Base-by-base conservation (phyloP, 73 alveolate genomes). In the Paramecium pentaurelia region DNA sequence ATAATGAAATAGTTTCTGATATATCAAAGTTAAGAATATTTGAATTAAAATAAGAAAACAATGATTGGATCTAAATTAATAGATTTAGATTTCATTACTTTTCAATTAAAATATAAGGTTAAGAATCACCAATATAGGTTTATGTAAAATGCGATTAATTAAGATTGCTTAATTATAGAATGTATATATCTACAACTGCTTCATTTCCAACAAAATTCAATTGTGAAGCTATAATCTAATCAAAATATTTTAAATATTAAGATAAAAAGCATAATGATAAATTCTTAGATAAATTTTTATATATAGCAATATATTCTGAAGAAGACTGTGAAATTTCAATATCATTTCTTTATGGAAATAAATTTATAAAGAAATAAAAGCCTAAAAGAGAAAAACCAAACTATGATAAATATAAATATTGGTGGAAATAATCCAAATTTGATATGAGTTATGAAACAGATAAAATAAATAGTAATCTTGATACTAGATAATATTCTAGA, bases 51-150 rank as follows among this genome's bases (percentile, higher is more conserved):
- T 18, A 73, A 40, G 60, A 73, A 6, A 73, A 34, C 22, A 22
- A 34, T 73, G 37, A 73, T 73, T 73, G 60, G 60, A 73, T 73
- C 34, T 40, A 14, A 22, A 73, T 73, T n/a, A 73, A 34, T 22
- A 34, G 87, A 73, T 73, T 73, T 36, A 32, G 60, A 40, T 73
- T 73, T 73, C 87, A 73, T 73, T 73, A 73, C 87, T 73, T 73
- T 73, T 36, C 58, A n/a, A 73, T 73, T 36, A 73, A 73, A 73
- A 73, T 73, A 3, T 73, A 73, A 73, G 60, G 60, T 36, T 73
- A 73, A 28, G 87, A 73, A 73, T 73, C 87, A 14, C 87, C 87
- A 14, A 14, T 73, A 73, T 73, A 73, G 20, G 87, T 73, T 32
- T 73, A 73, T 36, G 58, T 34, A 9, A 73, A 73, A 73, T 73